A percentile compares a stretch with the other conserved stretches of the same genome.
Evolutionary conservation across 2,329 filamentous ascomycete species (phyloP).

Genomic region (Aspergillus sp.): DNA sequence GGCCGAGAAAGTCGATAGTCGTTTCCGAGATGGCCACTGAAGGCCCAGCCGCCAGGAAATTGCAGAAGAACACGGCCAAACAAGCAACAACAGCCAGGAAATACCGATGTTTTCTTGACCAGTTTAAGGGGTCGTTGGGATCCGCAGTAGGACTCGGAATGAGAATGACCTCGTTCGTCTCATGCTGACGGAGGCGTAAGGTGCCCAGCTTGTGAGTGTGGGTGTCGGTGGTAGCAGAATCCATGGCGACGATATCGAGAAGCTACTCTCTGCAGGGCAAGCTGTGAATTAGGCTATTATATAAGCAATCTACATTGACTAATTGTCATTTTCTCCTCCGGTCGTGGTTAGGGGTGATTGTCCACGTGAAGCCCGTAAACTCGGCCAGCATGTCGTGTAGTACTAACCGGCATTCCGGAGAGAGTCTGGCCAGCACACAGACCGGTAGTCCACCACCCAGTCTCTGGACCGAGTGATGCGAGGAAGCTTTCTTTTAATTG

Average conservation of each 20-base stretch:
- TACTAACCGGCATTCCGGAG: too few relatives aligned
- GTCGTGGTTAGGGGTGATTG: too few relatives aligned
- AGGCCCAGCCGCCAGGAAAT: slow-evolving; percentile 60
- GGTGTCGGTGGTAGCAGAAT: not conserved
- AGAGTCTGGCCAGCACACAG: too few relatives aligned
- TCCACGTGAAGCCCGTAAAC: too few relatives aligned
- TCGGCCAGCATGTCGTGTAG: too few relatives aligned
- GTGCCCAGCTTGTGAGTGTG: not conserved
- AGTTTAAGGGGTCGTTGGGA: slow-evolving; percentile 4
- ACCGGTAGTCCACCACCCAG: too few relatives aligned
- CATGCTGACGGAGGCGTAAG: slow-evolving; percentile 1
- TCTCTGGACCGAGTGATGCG: too few relatives aligned
- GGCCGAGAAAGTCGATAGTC: slow-evolving; percentile 52
- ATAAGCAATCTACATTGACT: too few relatives aligned
- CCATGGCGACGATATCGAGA: not conserved
- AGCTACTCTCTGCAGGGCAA: too few relatives aligned
- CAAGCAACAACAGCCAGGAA: slow-evolving; percentile 10
- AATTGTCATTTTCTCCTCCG: too few relatives aligned
- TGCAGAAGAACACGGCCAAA: slow-evolving; percentile 57
- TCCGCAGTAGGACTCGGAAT: not conserved
- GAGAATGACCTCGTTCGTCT: slow-evolving; percentile 1
- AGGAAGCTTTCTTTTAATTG: too few relatives aligned
- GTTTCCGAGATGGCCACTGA: slow-evolving; percentile 54
- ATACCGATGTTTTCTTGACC: not conserved
- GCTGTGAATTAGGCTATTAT: too few relatives aligned